Evolutionary conservation across 139 green algal genomes (phyloP), one percentile per base, ranked within the genome.

Genomic region (Tetradesmus lagerheimii): DNA sequence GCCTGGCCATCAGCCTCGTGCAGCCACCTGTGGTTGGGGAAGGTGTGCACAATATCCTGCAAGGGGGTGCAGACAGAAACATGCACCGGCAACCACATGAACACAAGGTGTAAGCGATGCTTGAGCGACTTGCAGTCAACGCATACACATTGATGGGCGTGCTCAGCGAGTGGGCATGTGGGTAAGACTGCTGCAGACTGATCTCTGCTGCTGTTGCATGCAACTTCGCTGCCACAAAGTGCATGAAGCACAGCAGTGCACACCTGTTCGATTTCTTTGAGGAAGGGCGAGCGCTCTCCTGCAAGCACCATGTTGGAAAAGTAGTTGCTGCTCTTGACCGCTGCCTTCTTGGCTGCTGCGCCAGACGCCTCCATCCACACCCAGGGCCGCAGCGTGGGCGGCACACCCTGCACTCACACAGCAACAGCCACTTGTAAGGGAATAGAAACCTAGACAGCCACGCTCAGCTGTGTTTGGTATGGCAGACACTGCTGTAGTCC

Each of bases 31-130:
- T 97, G 96, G 39, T 77, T 89, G n/a, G 96, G 95, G 87, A 97
- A 98, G 11, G 96, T 98, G 83, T 96, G 92, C 27, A 91, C 91
- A 35, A 94, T 86, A 76, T 98, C 96, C 95, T 97, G 93, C 89
- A 91, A 1, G 25, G 67, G 11, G 25, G 2, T 81, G 45, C 64
- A 77, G 43, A 39, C 83, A 12, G 64, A 29, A 16, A 74, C 45
- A 41, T 47, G 23, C 27, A 6, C 11, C 29, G n/a, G n/a, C n/a
- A n/a, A n/a, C n/a, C n/a, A n/a, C 25, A 47, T 27, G 35, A 34
- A 9, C 35, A 57, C 8, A 25, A 47, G 45, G 76, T 47, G n/a
- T n/a, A 41, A 45, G 76, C 43, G 76, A 45, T 8, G 35, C 25
- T 41, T 14, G 11, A 34, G 9, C 34, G 15, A 11, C 34, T 27